phyloP scores from a whole-genome alignment of 345 rosid genomes.

The Gossypium arboreum region DNA sequence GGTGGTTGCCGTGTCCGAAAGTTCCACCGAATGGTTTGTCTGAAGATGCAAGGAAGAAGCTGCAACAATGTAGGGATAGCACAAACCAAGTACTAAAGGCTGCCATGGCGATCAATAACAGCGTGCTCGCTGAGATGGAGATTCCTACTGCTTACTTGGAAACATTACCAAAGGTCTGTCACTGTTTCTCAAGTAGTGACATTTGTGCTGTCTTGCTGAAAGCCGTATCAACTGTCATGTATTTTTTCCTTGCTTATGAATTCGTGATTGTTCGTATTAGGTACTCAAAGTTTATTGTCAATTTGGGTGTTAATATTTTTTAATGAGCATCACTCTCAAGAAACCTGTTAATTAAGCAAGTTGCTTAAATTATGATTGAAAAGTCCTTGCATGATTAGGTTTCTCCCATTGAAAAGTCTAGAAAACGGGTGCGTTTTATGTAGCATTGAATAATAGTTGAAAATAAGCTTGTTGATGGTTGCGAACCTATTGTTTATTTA shows the following conservation, averaged over 20 bases:
- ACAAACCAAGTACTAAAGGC: slow-evolving; percentile 95
- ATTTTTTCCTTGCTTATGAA: not conserved
- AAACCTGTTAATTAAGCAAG: not conserved
- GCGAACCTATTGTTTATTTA: too few species aligned
- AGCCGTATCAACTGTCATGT: not conserved
- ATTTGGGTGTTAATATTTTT: not conserved
- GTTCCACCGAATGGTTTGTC: slow-evolving; percentile 75
- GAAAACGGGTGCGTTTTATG: not conserved
- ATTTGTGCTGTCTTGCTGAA: not conserved
- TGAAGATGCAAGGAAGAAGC: slow-evolving; percentile 62
- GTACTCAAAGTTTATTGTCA: not conserved
- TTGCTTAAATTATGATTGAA: not conserved
- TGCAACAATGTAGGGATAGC: slow-evolving; percentile 86
- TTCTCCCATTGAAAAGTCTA: not conserved
- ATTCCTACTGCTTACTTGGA: slow-evolving; percentile 84
- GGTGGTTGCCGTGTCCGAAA: slow-evolving; percentile 91
- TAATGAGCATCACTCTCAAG: not conserved
- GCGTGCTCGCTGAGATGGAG: slow-evolving; percentile 90
- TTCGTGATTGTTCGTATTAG: not conserved
- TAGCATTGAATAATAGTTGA: too few species aligned
- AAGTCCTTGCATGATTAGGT: not conserved
- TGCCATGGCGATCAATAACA: slow-evolving; percentile 93
- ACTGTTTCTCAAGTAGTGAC: not conserved
- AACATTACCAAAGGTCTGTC: slow-evolving; percentile 76
- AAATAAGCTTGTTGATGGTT: too few species aligned